Percentiles rank a stretch among this genome's conserved stretches.
These are phyloP conservation scores for Beauveria caledonica DNA, from an alignment of 2,329 filamentous ascomycete genomes.

Conservation along the genomic window DNA sequence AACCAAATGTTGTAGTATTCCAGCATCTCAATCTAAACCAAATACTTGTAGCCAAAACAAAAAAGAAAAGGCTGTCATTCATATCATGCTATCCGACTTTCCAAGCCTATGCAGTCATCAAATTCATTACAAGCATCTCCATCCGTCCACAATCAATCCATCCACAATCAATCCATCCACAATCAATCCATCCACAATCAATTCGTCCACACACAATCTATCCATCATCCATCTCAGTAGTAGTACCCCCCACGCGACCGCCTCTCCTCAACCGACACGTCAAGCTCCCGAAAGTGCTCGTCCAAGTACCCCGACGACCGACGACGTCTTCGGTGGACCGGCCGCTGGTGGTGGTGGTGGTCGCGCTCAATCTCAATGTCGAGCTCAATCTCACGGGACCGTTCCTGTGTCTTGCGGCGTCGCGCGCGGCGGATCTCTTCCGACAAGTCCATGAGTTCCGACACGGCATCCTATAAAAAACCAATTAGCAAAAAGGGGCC, in stretches of 20 bases:
- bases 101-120: neutral
- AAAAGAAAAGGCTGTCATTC: too few species aligned
- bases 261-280: slow-evolving; percentile 1
- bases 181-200: too few species aligned
- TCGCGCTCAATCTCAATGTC: slow-evolving; percentile 11
- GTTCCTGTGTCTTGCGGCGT: neutral
- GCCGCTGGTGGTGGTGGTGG: neutral
- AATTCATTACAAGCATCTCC: neutral
- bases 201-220: too few species aligned
- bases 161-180: too few species aligned
- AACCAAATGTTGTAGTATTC: too few species aligned
- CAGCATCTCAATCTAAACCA: too few species aligned
- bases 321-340: neutral
- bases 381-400: slow-evolving; percentile 2
- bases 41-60: too few species aligned
- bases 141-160: too few species aligned
- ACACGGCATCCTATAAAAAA: neutral
- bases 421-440: neutral
- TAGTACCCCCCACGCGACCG: neutral
- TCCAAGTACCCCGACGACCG: slow-evolving; percentile 5
- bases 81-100: neutral
- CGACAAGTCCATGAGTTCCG: slow-evolving; percentile 2
- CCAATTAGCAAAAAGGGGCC: neutral
- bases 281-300: slow-evolving; percentile 5
- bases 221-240: neutral